A percentile compares a stretch with the other conserved stretches of the same genome.
phyloP scores from a whole-genome alignment of 352 stramenopile genomes.

The Pythium utonaiense region DNA sequence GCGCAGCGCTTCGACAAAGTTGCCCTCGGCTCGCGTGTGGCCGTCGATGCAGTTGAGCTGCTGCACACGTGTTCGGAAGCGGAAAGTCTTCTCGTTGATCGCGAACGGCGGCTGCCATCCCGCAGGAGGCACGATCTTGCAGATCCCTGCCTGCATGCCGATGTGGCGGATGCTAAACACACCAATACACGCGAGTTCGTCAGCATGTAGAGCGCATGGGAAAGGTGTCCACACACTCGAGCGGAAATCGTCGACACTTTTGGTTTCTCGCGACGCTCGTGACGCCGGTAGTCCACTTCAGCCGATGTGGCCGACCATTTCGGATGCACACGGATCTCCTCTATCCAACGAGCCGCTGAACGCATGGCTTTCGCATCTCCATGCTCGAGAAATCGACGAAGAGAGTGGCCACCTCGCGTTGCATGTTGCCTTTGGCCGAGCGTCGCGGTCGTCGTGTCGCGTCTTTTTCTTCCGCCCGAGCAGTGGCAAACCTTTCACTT shows the following conservation, averaged over 20 bases:
- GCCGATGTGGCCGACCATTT: neutral
- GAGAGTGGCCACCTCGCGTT: neutral
- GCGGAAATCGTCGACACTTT: neutral
- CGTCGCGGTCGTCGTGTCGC: slow-evolving; percentile 1
- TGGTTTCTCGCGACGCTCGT: slow-evolving; percentile 3
- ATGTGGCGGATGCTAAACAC: slow-evolving; percentile 79
- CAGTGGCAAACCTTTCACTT: slow-evolving; percentile 13
- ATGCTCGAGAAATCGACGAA: neutral
- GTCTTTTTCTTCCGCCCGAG: slow-evolving; percentile 14
- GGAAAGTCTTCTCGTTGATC: slow-evolving; percentile 82
- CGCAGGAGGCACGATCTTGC: slow-evolving; percentile 96
- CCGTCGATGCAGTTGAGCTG: slow-evolving; percentile 91
- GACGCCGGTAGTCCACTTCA: neutral
- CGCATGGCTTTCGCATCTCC: neutral
- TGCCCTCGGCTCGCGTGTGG: slow-evolving; percentile 69
- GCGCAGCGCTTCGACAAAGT: slow-evolving; percentile 76
- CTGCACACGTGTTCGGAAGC: slow-evolving; percentile 95
- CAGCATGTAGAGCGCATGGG: neutral
- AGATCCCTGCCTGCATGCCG: slow-evolving; percentile 94
- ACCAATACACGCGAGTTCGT: neutral
- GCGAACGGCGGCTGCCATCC: slow-evolving; percentile 92
- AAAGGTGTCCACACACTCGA: neutral
- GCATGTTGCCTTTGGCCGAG: slow-evolving; percentile 2
- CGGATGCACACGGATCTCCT: slow-evolving; percentile 10
- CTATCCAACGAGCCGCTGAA: slow-evolving; percentile 21